Percentiles rank a stretch among this genome's conserved stretches.
These are phyloP conservation scores for Ilex paraguariensis DNA, from an alignment of 305 asterid species.

Conservation along the genomic window DNA sequence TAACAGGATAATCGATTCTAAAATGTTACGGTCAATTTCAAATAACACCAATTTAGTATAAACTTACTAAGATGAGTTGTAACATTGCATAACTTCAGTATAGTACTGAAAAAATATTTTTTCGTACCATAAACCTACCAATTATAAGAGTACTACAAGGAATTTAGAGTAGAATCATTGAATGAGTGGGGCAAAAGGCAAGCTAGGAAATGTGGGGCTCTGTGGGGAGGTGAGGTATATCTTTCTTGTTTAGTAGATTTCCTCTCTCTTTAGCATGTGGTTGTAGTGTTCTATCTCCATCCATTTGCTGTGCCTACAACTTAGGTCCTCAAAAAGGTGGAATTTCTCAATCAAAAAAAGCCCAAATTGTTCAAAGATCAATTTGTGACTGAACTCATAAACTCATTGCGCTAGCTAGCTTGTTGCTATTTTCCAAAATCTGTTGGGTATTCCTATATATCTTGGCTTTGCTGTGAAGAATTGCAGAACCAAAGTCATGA, in stretches of 20 bases:
- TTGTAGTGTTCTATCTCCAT: constrained; percentile 13
- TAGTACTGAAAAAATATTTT: no score
- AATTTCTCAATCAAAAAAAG: constrained; percentile 9
- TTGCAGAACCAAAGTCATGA: constrained; percentile 13
- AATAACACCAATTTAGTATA: no score
- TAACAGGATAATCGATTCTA: no score
- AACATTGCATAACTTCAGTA: no score
- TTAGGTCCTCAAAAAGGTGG: constrained; percentile 7
- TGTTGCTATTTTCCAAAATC: neutral
- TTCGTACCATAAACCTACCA: no score
- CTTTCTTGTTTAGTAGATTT: constrained; percentile 13
- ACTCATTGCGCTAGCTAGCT: neutral
- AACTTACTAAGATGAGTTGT: no score
- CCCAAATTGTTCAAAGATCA: no score
- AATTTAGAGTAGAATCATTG: no score
- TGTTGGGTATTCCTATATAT: no score
- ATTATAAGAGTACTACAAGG: no score
- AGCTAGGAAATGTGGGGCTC: constrained; percentile 6
- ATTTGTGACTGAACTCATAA: neutral
- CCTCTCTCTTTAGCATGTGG: constrained; percentile 17
- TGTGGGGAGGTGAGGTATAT: constrained; percentile 14
- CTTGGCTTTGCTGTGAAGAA: neutral
- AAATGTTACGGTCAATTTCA: no score
- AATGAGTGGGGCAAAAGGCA: neutral
- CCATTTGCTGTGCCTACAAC: constrained; percentile 12